These are phyloP conservation scores for Isatis tinctoria DNA, from an alignment of 345 rosid species.

Conservation along the genomic window DNA sequence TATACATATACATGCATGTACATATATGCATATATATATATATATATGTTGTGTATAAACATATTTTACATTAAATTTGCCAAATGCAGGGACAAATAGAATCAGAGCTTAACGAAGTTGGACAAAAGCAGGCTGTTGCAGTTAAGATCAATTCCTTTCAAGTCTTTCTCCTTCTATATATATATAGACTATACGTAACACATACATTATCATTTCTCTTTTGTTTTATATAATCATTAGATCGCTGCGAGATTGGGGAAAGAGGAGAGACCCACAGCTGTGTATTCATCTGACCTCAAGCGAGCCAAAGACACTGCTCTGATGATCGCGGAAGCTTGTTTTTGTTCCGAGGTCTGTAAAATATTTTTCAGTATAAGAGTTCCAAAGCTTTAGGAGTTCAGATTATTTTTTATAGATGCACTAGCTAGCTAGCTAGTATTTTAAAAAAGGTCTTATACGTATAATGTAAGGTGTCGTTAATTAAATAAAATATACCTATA, in stretches of 20 bases:
- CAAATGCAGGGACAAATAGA: slow-evolving; percentile 32
- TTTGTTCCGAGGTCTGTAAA: slow-evolving; percentile 17
- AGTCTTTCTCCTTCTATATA: neutral
- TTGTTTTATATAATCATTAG: neutral
- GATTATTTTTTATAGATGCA: neutral
- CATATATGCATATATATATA: too few relatives aligned
- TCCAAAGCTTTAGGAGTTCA: neutral
- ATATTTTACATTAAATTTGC: neutral
- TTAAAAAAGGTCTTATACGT: too few relatives aligned
- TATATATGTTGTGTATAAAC: too few relatives aligned
- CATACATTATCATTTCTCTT: neutral
- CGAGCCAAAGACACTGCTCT: slow-evolving; percentile 38
- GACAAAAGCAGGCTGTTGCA: slow-evolving; percentile 39
- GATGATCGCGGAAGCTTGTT: slow-evolving; percentile 27
- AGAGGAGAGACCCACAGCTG: slow-evolving; percentile 26
- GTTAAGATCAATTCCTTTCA: slow-evolving; percentile 28
- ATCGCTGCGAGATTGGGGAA: slow-evolving; percentile 35
- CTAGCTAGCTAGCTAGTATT: too few relatives aligned
- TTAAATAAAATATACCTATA: neutral
- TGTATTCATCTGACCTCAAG: slow-evolving; percentile 35
- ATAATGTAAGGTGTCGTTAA: neutral
- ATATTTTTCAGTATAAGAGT: neutral
- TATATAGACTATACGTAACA: neutral
- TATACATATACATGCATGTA: neutral
- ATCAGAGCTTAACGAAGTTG: slow-evolving; percentile 36